phyloP scores from a whole-genome alignment of 2,329 filamentous ascomycete species.

The Pseudogymnoascus destructans region DNA sequence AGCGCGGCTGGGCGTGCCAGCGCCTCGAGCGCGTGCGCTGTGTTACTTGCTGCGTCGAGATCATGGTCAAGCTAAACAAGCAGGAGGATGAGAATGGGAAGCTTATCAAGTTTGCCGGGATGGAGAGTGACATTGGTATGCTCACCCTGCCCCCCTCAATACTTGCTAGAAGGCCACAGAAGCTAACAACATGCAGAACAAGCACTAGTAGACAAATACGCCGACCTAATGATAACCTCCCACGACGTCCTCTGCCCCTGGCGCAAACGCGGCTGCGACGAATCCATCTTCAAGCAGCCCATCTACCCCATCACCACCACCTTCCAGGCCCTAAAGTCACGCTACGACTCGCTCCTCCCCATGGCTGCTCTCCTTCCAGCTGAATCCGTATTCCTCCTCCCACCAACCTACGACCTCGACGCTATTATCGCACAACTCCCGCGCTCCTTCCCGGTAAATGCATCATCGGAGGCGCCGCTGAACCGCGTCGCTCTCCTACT shows the following conservation, averaged over 20 bases:
- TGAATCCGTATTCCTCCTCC: slow-evolving; percentile 27
- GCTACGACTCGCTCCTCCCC: slow-evolving; percentile 54
- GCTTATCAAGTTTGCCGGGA: slow-evolving; percentile 35
- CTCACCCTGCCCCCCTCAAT: slow-evolving; percentile 12
- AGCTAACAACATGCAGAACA: slow-evolving; percentile 32
- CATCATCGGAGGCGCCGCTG: slow-evolving; percentile 22
- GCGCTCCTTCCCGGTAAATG: slow-evolving; percentile 31
- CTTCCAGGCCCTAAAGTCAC: slow-evolving; percentile 42
- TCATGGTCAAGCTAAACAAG: slow-evolving; percentile 65
- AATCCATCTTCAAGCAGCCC: slow-evolving; percentile 46
- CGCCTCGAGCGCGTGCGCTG: slow-evolving; percentile 76
- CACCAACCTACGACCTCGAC: slow-evolving; percentile 39
- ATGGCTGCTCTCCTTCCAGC: slow-evolving; percentile 41
- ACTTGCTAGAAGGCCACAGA: not conserved
- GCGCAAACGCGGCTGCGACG: slow-evolving; percentile 76
- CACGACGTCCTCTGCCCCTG: slow-evolving; percentile 78
- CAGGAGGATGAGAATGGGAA: slow-evolving; percentile 43
- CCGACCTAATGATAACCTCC: slow-evolving; percentile 55
- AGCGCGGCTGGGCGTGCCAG: slow-evolving; percentile 78
- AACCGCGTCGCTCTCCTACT: slow-evolving; percentile 54
- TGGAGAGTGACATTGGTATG: slow-evolving; percentile 47
- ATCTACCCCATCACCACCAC: slow-evolving; percentile 48
- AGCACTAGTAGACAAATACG: slow-evolving; percentile 64
- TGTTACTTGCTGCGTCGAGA: slow-evolving; percentile 68
- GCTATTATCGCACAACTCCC: slow-evolving; percentile 38